Base-by-base conservation (phyloP, 352 stramenopile species). In the Pythium oligandrum region DNA sequence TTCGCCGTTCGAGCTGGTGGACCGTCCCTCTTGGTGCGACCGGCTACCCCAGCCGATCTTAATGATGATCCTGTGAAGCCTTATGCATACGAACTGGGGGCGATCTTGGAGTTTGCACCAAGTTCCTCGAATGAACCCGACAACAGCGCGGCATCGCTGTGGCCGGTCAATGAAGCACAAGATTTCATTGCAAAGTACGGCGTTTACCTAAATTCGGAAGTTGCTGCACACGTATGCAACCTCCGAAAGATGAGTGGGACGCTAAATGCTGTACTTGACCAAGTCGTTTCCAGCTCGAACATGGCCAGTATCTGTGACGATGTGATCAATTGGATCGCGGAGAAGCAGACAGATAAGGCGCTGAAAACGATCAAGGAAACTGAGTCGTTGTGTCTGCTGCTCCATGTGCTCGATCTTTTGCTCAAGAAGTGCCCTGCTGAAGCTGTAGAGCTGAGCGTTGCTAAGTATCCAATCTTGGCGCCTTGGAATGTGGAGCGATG, bases 401-500 rank as follows among this genome's bases (percentile, higher is more conserved):
- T 95, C 0, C 85, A 95, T 48, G 55, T 90, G 32, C 64, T 95
- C 2, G 82, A 89, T 46, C 67, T 95, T 45, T 59, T 95, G 51
- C 55, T 93, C 26, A 95, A 93, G 52, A 93, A 89, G 48, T 89
- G 71, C 9, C 75, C 83, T 0, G 37, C 70, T 17, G 75, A 91
- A 60, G 65, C 81, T 35, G 78, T 93, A 53, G 78, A 89, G 10
- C 56, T 90, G 12, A 91, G 85, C 44, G 76, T 92, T 2, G 55
- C 51, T 9, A 80, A 79, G 48, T 92, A 91, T 36, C 83, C 85
- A 3, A 53, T 79, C 3, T 35, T 95, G 39, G 75, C 82, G 38
- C 82, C 83, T 9, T 93, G 83, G 79, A 95, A 95, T 51, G 70
- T 95, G 1, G 81, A 95, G 45, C 68, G 75, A 11, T 82, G 71